Evolutionary conservation across 2,329 filamentous ascomycete genomes (phyloP), one percentile per base, ranked within the genome.

Genomic region (Colletotrichum gigasporum): DNA sequence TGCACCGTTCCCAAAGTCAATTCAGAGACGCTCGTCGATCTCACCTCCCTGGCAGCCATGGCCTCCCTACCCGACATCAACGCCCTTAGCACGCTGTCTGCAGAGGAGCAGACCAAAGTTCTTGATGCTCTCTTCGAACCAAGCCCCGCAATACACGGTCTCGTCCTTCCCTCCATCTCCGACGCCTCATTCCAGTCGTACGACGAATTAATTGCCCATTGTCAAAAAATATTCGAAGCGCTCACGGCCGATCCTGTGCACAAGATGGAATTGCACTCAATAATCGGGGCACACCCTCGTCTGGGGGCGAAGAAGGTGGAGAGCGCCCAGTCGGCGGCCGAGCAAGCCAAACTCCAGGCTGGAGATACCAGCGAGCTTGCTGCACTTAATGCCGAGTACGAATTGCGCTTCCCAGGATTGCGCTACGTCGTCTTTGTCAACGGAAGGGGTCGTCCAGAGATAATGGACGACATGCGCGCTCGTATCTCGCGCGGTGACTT

Each of bases 391-490:
- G 78, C 77, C 10, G 87, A 92, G 76, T 97, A 97, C 74, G 94
- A 97, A 76, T 80, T 80, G n/a, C 83, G 71, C 59, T 97, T 95
- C 75, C 93, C 93, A 0, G 93, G 94, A 0, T 75, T 97, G 73
- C 85, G 91, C 77, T 97, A 96, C 81, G 93, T 97, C 73, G 92
- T 95, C 16, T 97, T 97, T 75, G 95, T 97, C 59, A 94, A 97
- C 74, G 93, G 93, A 1, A 85, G 94, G 47, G 84, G 87, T 39
- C 83, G 93, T 60, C 83, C 86, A 2, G 86, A 87, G 66, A 90
- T 97, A 58, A 93, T 97, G 90, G 83, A 87, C 67, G 90, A 97
- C 71, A 97, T 97, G 92, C 85, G 85, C 67, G 75, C 78, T 54
- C 84, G 94, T 54, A 97, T 97, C 71, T 85, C 83, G 14, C 81